phyloP scores from a whole-genome alignment of 2,329 filamentous ascomycete genomes.

The Cercospora zeina region DNA sequence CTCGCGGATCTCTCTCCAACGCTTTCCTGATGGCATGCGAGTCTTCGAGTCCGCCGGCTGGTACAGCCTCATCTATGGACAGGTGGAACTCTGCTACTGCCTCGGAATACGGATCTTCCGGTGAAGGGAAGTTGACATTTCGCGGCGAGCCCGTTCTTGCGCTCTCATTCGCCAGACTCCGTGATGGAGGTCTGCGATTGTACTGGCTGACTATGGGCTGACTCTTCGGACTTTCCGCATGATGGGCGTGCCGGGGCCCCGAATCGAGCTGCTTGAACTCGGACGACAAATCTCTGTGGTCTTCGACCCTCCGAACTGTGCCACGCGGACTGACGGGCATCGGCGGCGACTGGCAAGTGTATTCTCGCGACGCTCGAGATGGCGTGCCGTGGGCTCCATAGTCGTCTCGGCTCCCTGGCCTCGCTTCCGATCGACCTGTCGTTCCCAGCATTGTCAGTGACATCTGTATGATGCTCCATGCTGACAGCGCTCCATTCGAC shows the following conservation, averaged over 20 bases:
- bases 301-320: background rate
- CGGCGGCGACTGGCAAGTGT: slow-evolving; percentile 5
- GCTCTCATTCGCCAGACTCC: background rate
- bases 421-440: slow-evolving; percentile 6
- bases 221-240: background rate
- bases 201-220: background rate
- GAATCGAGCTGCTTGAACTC: slow-evolving; percentile 11
- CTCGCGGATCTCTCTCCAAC: slow-evolving; percentile 12
- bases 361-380: slow-evolving; percentile 8
- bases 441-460: slow-evolving; percentile 10
- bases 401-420: background rate
- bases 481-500: background rate
- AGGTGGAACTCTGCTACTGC: slow-evolving; percentile 21
- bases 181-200: background rate
- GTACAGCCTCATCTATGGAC: slow-evolving; percentile 13
- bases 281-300: slow-evolving; percentile 11
- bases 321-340: background rate
- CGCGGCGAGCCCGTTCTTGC: background rate
- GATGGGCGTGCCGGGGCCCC: too few relatives aligned
- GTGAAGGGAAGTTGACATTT: slow-evolving; percentile 3
- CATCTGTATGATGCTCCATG: slow-evolving; percentile 1
- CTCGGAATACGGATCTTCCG: slow-evolving; percentile 20
- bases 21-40: slow-evolving; percentile 17
- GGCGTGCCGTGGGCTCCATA: background rate
- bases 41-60: slow-evolving; percentile 16